phyloP scores from a whole-genome alignment of 371 early-diverging fungal genomes.

The Mortierella sp. region DNA sequence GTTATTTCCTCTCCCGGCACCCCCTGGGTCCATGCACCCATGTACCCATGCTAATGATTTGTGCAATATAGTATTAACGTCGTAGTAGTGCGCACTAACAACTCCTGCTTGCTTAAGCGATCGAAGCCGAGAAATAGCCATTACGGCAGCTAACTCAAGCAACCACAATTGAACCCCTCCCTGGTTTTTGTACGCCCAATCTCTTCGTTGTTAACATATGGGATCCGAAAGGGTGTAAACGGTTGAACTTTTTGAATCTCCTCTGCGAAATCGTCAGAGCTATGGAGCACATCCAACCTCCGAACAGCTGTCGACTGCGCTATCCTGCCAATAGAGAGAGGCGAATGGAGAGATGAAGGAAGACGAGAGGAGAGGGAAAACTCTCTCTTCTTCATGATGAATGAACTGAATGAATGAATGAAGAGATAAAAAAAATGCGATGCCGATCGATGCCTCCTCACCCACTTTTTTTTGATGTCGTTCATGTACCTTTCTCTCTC shows the following conservation, averaged over 20 bases:
- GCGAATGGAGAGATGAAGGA: neutral
- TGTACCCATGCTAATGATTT: neutral
- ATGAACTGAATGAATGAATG: neutral
- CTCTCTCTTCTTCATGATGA: neutral
- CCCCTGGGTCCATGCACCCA: neutral
- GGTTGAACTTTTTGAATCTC: neutral
- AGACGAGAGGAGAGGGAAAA: neutral
- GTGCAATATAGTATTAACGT: neutral
- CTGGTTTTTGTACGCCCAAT: neutral
- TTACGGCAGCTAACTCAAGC: neutral
- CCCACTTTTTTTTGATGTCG: constrained; percentile 10
- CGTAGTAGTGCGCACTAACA: neutral
- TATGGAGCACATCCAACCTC: constrained; percentile 4
- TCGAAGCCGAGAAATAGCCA: neutral
- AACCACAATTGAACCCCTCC: neutral
- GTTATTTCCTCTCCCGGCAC: neutral
- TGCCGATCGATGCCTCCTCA: neutral
- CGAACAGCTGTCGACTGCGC: neutral
- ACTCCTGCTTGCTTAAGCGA: neutral
- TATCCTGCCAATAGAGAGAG: neutral
- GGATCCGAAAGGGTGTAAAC: constrained; percentile 7
- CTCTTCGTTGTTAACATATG: neutral
- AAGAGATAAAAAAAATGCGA: neutral
- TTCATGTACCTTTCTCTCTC: neutral
- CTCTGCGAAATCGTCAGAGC: neutral